Base-by-base conservation (phyloP, 345 rosid species). In the Chamaenerion angustifolium region DNA sequence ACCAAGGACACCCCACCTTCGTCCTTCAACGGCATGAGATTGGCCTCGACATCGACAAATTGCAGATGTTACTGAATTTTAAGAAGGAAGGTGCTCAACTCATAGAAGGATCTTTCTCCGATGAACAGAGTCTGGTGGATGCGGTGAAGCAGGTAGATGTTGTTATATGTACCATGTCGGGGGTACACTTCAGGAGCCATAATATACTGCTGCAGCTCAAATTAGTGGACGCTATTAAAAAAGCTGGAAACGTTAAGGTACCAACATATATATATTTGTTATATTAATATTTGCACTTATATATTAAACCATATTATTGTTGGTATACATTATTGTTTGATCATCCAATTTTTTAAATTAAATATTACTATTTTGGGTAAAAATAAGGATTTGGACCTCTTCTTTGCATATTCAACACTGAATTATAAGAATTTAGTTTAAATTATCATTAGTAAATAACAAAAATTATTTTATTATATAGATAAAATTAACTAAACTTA, bases 221-320 rank as follows among this genome's bases (percentile, higher is more conserved):
- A 56, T 75, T 82, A 16, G 82, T 76, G 4, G 72, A 76, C 1
- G 89, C 89, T 61, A 82, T 82, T 66, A 78, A 74, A 51, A 71
- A 74, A 54, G 89, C 89, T 0, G 85, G 85, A 41, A 81, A 81
- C 8, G 56, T 81, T 14, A 76, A 78, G 84, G 89, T 81, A 56
- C 6, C 9, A 2, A 12, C 16, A 15, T 0, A 16, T 10, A 7
- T 1, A 10, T 31, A 21, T 7, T 16, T n/a, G n/a, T n/a, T n/a
- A n/a, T n/a, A n/a, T n/a, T n/a, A n/a, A n/a, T n/a, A n/a, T n/a
- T n/a, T n/a, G n/a, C n/a, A n/a, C n/a, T n/a, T n/a, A n/a, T n/a
- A n/a, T n/a, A n/a, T n/a, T n/a, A n/a, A n/a, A n/a, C n/a, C n/a
- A n/a, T n/a, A n/a, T n/a, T n/a, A n/a, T n/a, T n/a, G n/a, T n/a